Base-by-base conservation (phyloP, 1,284 basidiomycete genomes). In the Malassezia dermatis region DNA sequence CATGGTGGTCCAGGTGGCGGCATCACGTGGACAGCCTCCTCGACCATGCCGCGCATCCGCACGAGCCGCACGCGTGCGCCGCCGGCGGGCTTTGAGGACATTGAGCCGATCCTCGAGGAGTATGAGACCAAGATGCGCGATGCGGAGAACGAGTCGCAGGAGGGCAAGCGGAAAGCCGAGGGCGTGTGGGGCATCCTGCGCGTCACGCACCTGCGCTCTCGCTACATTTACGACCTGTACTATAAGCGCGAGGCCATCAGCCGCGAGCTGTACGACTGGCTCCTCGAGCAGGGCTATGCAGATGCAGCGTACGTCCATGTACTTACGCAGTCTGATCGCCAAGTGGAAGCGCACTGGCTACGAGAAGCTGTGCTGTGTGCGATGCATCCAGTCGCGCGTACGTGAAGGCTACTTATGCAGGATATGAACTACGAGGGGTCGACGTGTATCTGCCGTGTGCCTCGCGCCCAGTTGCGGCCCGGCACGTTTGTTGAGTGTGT, bases 391-490 rank as follows among this genome's bases (percentile, higher is more conserved):
- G 77, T 89, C 89, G 3, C 83, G 83, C 76, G 89, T 87, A 65
- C 56, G 81, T 74, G 0, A 24, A 17, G 6, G 13, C 34, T 19
- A 7, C 56, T 65, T 55, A 63, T 13, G 41, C 56, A 32, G 86
- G 94, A 96, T 75, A 96, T 95, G 90, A 98, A 96, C 78, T 95
- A 96, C 73, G 86, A 93, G 79, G 94, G 94, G 7, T 94, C 90
- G n/a, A 94, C 94, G 27, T 99, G 94, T 76, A 86, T 98, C 57
- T 99, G 94, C 75, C 83, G 94, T 63, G 91, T 98, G 45, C 94
- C 94, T 2, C 96, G 95, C 75, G 85, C 88, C 3, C 86, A 89
- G 68, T 80, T 99, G 24, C 86, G 89, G 56, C 80, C 83, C 51
- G 93, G 90, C 5, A 89, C 88, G 3, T 80, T 96, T n/a, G 93